Evolutionary conservation across 1,284 basidiomycete genomes (phyloP), one percentile per base, ranked within the genome.

Genomic region (Moesziomyces sp.): DNA sequence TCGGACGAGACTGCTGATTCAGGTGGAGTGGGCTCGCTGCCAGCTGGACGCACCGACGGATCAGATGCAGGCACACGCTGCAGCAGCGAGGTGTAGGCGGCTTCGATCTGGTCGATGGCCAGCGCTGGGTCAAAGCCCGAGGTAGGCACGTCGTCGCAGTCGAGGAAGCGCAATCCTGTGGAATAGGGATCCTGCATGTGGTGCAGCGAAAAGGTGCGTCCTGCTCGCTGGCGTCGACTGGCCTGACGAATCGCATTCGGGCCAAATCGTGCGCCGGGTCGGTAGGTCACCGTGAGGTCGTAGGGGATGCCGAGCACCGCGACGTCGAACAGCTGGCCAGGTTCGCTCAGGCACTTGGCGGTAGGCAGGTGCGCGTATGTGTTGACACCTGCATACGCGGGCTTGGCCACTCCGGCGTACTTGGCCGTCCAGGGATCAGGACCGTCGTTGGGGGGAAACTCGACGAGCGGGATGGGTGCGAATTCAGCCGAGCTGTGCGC

Each of bases 81-180:
- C 18, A 71, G 49, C 9, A 73, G 52, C 10, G 56, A 58, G 9
- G 66, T 58, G 46, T 70, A 60, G 11, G 59, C 61, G 24, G 66
- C 71, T 28, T 78, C 77, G 56, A 78, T 76, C 62, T 78, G 77
- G 28, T 72, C 64, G 40, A 77, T 61, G 8, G 72, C 75, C 18
- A 77, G 40, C 0, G 63, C 72, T 3, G 64, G 63, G 38, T 78
- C 74, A 42, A 58, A 74, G 19, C 65, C 51, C n/a, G 65, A 71
- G 13, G 74, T 58, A 4, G 73, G 73, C 5, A 77, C 54, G 19
- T 76, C 73, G 53, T 75, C 76, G 54, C 76, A 77, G 54, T 77
- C 76, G 8, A 77, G 52, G 30, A 77, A 74, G 24, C 64, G 64
- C 46, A 75, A 49, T 10, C 65, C 64, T 4, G 64, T 63, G 8